Evolutionary conservation across 2,329 filamentous ascomycete species (phyloP), one percentile per base, ranked within the genome.

Genomic region (Fusarium coffeatum): DNA sequence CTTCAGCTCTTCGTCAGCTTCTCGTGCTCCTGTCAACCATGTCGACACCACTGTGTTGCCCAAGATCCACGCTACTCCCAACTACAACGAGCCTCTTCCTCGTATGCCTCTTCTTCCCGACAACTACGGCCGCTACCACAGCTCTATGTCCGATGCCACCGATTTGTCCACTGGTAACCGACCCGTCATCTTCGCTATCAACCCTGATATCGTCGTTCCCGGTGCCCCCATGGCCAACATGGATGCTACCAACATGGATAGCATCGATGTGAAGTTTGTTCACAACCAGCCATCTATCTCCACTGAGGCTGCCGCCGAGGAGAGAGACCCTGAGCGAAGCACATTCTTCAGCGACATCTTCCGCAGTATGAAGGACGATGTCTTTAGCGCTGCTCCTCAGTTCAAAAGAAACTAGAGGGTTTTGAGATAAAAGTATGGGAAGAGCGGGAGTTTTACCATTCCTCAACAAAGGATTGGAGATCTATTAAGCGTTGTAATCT

Each of bases 101-200:
- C 87, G 86, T 68, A 84, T 90, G 34, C 88, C 88, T 32, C 81
- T 90, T 8, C 82, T 90, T 12, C 88, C 88, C 15, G 88, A 90
- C 78, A 88, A 86, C 81, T 87, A 84, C 78, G 74, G 76, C 48
- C 77, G 79, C 42, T 51, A 64, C 12, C 80, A 84, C 55, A 82
- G 85, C 68, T 76, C 74, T 1, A 79, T 83, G 37, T 83, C 87
- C 69, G 76, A 79, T 16, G 55, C 75, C 15, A 83, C 86, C 60
- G 78, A 76, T 7, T 68, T 85, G 41, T 72, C 54, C 79, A 8
- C 69, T 72, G 45, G 81, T 83, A 18, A 80, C 86, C 75, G 87
- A 87, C 68, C 64, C 75, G 81, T 82, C 70, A 84, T 90, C 66
- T 80, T 90, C 28, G 88, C 88, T 13, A 82, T 84, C 9, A 80